Conservation (phyloP, 164 flowering plant species). For the Akebia trifoliata region DNA sequence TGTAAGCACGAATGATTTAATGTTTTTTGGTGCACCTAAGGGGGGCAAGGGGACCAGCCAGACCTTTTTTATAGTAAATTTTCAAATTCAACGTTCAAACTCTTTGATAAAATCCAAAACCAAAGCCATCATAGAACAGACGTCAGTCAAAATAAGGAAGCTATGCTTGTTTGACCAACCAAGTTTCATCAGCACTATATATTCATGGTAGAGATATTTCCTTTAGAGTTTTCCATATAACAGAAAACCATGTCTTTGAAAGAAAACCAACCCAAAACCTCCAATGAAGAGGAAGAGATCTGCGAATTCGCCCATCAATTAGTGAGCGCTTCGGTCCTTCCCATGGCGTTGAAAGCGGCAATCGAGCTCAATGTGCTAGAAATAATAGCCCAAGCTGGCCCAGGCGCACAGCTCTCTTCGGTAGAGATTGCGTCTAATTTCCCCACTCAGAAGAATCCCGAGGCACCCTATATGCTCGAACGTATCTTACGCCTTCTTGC, state of each 20-base stretch:
- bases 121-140: too few relatives aligned
- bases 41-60: too few relatives aligned
- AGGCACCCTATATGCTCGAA: constrained; percentile 26
- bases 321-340: constrained; percentile 5
- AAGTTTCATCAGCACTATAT: too few relatives aligned
- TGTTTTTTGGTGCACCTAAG: too few relatives aligned
- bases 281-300: constrained; percentile 13
- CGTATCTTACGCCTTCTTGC: constrained; percentile 32
- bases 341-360: constrained; percentile 24
- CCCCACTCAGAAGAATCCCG: constrained; percentile 15
- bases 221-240: too few relatives aligned
- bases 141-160: too few relatives aligned
- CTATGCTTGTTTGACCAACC: too few relatives aligned
- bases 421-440: constrained; percentile 17
- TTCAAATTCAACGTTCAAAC: too few relatives aligned
- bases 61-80: too few relatives aligned
- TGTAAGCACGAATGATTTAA: too few relatives aligned
- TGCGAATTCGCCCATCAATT: constrained; percentile 19
- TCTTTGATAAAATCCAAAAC: too few relatives aligned
- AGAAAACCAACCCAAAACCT: background rate
- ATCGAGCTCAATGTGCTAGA: constrained; percentile 21
- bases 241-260: background rate
- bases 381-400: constrained; percentile 16
- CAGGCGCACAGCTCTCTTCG: constrained; percentile 20
- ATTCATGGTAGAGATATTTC: too few relatives aligned